These are phyloP conservation scores for Eucalyptus urophylla DNA, from an alignment of 345 rosid species.

Conservation along the genomic window DNA sequence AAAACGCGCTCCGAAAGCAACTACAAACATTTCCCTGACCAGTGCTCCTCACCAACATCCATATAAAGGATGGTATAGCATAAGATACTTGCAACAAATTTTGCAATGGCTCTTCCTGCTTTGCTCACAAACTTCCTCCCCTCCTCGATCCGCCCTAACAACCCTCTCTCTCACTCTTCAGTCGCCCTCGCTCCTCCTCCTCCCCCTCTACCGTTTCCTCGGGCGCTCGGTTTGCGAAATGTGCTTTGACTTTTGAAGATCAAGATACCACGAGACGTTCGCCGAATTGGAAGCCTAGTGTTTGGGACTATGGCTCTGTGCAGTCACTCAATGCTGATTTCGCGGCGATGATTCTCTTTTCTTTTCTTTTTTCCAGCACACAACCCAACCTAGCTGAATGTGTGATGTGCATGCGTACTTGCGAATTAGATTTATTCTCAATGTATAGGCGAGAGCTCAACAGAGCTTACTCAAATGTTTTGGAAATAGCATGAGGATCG, in stretches of 20 bases:
- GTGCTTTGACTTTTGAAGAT: background rate
- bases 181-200: too few relatives aligned
- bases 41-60: too few relatives aligned
- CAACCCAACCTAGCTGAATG: background rate
- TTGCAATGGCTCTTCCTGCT: too few relatives aligned
- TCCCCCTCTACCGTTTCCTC: accelerated
- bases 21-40: background rate
- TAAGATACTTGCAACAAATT: too few relatives aligned
- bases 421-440: too few relatives aligned
- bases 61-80: too few relatives aligned
- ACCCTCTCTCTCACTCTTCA: too few relatives aligned
- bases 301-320: background rate
- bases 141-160: too few relatives aligned
- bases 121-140: too few relatives aligned
- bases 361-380: background rate
- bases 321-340: background rate
- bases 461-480: background rate
- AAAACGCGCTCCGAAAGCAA: background rate
- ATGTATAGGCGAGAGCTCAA: background rate
- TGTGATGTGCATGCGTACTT: background rate
- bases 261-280: background rate
- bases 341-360: background rate
- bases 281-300: background rate
- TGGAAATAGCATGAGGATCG: background rate
- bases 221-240: accelerated